These are phyloP conservation scores for Geoglossum glabrum DNA, from an alignment of 495 filamentous ascomycete species.

Conservation along the genomic window DNA sequence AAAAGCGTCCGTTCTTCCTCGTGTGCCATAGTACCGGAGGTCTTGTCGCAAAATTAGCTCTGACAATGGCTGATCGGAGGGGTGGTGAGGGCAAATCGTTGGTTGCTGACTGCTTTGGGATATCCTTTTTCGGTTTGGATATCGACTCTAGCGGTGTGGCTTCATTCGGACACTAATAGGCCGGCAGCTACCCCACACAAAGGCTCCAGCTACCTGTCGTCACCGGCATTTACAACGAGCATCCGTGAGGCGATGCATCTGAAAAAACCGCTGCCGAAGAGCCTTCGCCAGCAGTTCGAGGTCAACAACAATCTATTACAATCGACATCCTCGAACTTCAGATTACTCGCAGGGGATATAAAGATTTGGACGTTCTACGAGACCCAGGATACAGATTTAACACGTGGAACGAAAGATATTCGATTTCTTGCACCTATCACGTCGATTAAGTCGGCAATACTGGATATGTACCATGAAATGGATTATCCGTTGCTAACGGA, in stretches of 20 bases:
- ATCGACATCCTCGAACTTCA: slow-evolving; percentile 32
- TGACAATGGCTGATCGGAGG: slow-evolving; percentile 27
- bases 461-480: slow-evolving; percentile 33
- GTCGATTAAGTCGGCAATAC: slow-evolving; percentile 37
- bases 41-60: slow-evolving; percentile 35
- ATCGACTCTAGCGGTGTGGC: slow-evolving; percentile 8
- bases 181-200: slow-evolving; percentile 35
- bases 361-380: slow-evolving; percentile 50
- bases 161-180: too few relatives aligned
- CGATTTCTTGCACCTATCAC: slow-evolving; percentile 34
- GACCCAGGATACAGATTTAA: slow-evolving; percentile 37
- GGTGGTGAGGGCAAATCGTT: slow-evolving; percentile 21
- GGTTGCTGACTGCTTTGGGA: slow-evolving; percentile 36
- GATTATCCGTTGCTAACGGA: slow-evolving; percentile 36
- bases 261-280: slow-evolving; percentile 29
- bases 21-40: slow-evolving; percentile 48
- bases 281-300: neutral
- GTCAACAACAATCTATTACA: too few relatives aligned
- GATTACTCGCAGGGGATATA: slow-evolving; percentile 36
- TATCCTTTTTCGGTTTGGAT: slow-evolving; percentile 42
- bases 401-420: slow-evolving; percentile 16
- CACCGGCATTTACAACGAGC: slow-evolving; percentile 31
- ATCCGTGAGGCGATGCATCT: slow-evolving; percentile 34
- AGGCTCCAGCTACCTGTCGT: slow-evolving; percentile 44
- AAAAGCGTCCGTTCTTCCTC: slow-evolving; percentile 35